Evolutionary conservation across 2,329 filamentous ascomycete genomes (phyloP).

Genomic region (Exophiala xenobiotica): DNA sequence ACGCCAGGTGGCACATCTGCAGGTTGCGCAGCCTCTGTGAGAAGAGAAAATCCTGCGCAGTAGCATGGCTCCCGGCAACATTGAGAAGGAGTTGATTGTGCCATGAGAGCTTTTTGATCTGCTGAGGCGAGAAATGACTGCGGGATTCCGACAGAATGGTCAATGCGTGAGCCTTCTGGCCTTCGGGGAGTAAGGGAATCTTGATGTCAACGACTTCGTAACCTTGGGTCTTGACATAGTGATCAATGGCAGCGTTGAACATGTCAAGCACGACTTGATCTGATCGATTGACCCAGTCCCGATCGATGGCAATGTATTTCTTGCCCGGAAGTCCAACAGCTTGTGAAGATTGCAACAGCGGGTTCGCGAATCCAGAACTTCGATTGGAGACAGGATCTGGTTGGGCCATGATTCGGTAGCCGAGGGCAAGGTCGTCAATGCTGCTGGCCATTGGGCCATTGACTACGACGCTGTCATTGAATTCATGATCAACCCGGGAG

Average conservation of each 20-base stretch:
- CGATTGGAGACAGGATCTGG: constrained; percentile 57
- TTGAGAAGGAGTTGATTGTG: constrained; percentile 58
- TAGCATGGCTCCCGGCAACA: constrained; percentile 60
- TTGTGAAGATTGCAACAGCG: constrained; percentile 41
- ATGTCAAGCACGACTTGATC: constrained; percentile 61
- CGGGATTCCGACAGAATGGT: constrained; percentile 74
- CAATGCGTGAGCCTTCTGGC: constrained; percentile 72
- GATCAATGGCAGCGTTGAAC: constrained; percentile 62
- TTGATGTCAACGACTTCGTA: constrained; percentile 50
- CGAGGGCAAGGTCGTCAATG: constrained; percentile 73
- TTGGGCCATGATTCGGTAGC: constrained; percentile 76
- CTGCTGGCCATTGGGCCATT: constrained; percentile 73
- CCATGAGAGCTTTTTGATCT: constrained; percentile 33
- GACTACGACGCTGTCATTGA: constrained; percentile 64
- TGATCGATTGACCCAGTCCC: constrained; percentile 67
- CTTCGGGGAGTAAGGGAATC: constrained; percentile 62
- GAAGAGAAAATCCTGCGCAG: constrained; percentile 68
- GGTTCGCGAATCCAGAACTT: constrained; percentile 53
- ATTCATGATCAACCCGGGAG: constrained; percentile 56
- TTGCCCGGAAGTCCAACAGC: constrained; percentile 33
- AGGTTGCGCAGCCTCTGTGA: constrained; percentile 71
- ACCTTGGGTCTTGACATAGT: constrained; percentile 43
- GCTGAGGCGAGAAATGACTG: constrained; percentile 49
- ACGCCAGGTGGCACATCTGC: constrained; percentile 74
- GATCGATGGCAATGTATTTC: constrained; percentile 69